phyloP scores from a whole-genome alignment of 2,329 filamentous ascomycete genomes.

The Alternaria arborescens region DNA sequence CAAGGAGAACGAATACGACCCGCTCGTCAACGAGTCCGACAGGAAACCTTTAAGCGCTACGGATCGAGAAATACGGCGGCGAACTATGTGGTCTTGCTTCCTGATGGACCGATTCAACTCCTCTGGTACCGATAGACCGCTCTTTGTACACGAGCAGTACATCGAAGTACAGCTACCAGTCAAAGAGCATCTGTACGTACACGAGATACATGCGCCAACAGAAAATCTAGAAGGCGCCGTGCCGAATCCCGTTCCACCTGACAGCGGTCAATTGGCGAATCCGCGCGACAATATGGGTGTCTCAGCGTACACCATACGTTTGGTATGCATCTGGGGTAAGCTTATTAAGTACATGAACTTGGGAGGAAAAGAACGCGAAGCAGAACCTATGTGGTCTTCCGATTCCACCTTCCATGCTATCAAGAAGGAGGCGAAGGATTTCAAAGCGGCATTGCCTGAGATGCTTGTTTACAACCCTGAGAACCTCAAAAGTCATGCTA shows the following conservation, averaged over 20 bases:
- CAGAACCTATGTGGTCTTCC: constrained; percentile 79
- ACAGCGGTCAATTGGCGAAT: constrained; percentile 71
- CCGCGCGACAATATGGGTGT: constrained; percentile 90
- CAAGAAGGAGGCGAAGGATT: constrained; percentile 73
- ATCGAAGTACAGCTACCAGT: constrained; percentile 90
- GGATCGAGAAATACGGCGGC: constrained; percentile 88
- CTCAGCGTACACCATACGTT: constrained; percentile 85
- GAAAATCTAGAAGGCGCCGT: constrained; percentile 80
- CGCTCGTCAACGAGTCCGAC: constrained; percentile 67
- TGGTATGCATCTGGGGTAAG: constrained; percentile 87
- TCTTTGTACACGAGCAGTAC: constrained; percentile 88
- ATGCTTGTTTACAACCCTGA: constrained; percentile 78
- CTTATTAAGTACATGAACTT: constrained; percentile 91
- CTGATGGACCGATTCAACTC: constrained; percentile 98
- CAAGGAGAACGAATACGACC: constrained; percentile 86
- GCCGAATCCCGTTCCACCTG: constrained; percentile 67
- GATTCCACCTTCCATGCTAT: constrained; percentile 80
- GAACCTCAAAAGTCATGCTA: constrained; percentile 84
- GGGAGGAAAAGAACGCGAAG: constrained; percentile 82
- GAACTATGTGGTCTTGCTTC: constrained; percentile 98
- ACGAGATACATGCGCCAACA: constrained; percentile 88
- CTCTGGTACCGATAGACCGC: constrained; percentile 89
- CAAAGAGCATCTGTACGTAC: constrained; percentile 86
- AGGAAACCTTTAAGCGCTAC: constrained; percentile 80
- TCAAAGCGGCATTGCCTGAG: constrained; percentile 74